Base-by-base conservation (phyloP, 352 stramenopile genomes). In the Pythium vanterpoolii region DNA sequence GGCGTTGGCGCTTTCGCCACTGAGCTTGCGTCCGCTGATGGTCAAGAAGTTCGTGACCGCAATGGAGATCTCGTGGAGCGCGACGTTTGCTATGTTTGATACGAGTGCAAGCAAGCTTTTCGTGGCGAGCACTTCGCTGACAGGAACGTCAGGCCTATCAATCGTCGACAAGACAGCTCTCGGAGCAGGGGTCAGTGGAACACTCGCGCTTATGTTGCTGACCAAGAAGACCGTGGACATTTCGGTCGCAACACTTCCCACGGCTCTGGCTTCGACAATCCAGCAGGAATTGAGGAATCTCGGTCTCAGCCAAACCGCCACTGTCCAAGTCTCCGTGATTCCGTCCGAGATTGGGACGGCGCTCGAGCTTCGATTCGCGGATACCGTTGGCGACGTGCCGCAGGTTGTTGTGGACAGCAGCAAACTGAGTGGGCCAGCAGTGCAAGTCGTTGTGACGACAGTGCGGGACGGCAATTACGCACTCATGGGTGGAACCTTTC, bases 51-150 rank as follows among this genome's bases (percentile, higher is more conserved):
- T 43, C 10, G 50, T 69, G 0, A 55, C 54, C 9, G 0, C 51
- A 7, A 51, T 49, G 0, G 55, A 69, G 28, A 65, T 76, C 13
- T n/a, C 53, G 7, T 79, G 71, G 71, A 68, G 65, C 19, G 60
- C 51, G 10, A 67, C 59, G 1, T 80, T 80, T 51, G 53, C 66
- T 13, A 60, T 66, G 19, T 74, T 73, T 49, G 69, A 80, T 40
- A 60, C 38, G 2, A 55, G 23, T 23, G 66, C 51, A 0, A 55
- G 31, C 10, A 56, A 42, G 1, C 49, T 74, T 2, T 55, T 52
- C n/a, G 42, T 74, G 5, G 46, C 56, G 4, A 60, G 54, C 6
- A 66, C 60, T 11, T 55, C 57, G 2, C 13, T 79, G 7, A 62
- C 57, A 7, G 71, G 71, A 49, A 70, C 56, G 8, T 56, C 55